Base-by-base conservation (phyloP, 208 protist genomes). In the Vickermania ingenoplastis region DNA sequence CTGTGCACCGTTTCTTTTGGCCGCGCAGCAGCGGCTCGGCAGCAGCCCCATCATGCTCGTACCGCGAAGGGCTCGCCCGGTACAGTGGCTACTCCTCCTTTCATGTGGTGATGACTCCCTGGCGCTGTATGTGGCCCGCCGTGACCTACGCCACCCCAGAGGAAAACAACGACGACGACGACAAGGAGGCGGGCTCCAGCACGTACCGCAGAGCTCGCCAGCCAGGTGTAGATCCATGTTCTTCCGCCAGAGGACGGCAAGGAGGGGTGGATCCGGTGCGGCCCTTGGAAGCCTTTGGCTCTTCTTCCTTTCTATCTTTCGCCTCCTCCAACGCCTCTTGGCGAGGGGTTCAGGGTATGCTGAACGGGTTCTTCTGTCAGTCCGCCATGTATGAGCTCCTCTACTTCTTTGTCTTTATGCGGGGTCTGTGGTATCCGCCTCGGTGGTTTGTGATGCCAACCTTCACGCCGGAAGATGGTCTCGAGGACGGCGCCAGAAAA, bases 51-150 rank as follows among this genome's bases (percentile, higher is more conserved):
- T 17, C 29, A 57, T 54, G 31, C 56, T 21, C 30, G 61, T 31
- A 11, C 31, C 7, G 23, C 0, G 13, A 24, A 45, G 27, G 67
- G 58, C 72, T 69, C 63, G 77, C 77, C 1, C 53, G 51, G 25
- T 88, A 82, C 57, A 63, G 82, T 28, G 89, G 89, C 51, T 95
- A 95, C 66, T 83, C 81, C 23, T 91, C 83, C 23, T 92, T 85
- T 66, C 75, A 83, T 55, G 57, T 95, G 50, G 59, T 80, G 41
- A 91, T 95, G 85, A 83, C 78, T 25, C 78, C 77, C 29, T 92
- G 86, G 86, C 75, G 83, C 23, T 79, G 76, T 13, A 84, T 92
- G 78, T 95, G 89, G 86, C 85, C 89, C 4, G 83, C 91, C 70
- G 70, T 90, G 65, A 28, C 60, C 21, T 89, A 88, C 74, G 62